Base-by-base conservation (phyloP, 495 filamentous ascomycete species). In the Amphirosellinia nigrospora region DNA sequence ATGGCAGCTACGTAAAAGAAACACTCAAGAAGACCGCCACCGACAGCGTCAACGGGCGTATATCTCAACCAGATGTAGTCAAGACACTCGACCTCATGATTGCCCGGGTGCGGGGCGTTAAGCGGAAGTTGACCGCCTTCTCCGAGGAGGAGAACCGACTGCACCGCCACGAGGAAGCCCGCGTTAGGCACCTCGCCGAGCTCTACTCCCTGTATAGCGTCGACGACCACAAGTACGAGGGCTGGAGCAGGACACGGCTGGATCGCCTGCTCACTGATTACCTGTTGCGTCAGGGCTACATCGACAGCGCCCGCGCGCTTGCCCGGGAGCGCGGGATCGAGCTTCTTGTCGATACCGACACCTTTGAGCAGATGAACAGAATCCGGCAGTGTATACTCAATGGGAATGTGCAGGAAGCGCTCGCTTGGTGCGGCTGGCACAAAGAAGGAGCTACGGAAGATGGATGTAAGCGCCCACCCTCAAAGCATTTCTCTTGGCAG, bases 141-240 rank as follows among this genome's bases (percentile, higher is more conserved):
- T 88, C 94, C 55, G 90, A 91, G 50, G 93, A 97, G 72, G 94
- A 97, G 79, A 84, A 84, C 65, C 83, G 83, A 7, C 84, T 96
- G 0, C 90, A 96, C 71, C 82, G 83, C 13, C 91, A 96, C 73
- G 88, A 90, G 11, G 86, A 86, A 61, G 91, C 92, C 70, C 88
- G 96, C 13, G 89, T 97, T 58, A 81, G 86, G 45, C 94, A 99
- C 82, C 80, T 98, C 56, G 84, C 91, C 65, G 89, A 92, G 66
- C 84, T 99, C 16, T 91, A 94, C 72, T 79, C 86, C 69, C 92
- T 98, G 70, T 88, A 91, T 50, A 94, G 88, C 69, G 81, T 98
- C 73, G 91, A 91, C 52, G 96, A 98, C 81, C 93, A 96, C 66
- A 94, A 93, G 72, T 99, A 98, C 80, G 96, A 98, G 73, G 83